Evolutionary conservation across 257 asterid species (phyloP).

Genomic region (Ilex aquifolium): DNA sequence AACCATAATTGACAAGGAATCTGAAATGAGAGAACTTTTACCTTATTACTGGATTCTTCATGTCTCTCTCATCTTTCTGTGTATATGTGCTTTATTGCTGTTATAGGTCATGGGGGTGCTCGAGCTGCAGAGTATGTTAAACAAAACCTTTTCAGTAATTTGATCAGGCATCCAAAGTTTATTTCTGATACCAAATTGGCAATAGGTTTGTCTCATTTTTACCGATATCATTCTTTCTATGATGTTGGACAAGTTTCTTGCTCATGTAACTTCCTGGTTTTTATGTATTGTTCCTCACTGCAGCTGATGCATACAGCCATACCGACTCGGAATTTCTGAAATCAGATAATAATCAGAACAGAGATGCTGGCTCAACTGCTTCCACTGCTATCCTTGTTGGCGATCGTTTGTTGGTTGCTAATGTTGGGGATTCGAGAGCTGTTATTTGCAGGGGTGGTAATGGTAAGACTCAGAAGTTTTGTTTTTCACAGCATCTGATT

Average conservation of each 20-base stretch:
- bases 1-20: no score
- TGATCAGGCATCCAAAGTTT: constrained; percentile 84
- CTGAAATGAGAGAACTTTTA: no score
- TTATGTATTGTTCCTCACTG: constrained; percentile 14
- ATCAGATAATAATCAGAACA: constrained; percentile 74
- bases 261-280: not conserved
- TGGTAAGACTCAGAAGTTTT: constrained; percentile 41
- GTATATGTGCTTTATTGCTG: constrained; percentile 1
- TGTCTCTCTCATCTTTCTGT: not conserved
- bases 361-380: constrained; percentile 99
- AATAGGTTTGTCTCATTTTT: constrained; percentile 43
- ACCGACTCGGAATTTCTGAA: constrained; percentile 94
- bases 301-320: constrained; percentile 90
- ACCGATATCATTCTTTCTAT: not conserved
- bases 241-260: not conserved
- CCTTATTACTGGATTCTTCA: not conserved
- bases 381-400: constrained; percentile 98
- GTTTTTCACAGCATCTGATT: not conserved
- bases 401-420: constrained; percentile 81
- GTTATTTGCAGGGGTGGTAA: constrained; percentile 84
- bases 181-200: constrained; percentile 95
- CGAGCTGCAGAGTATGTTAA: constrained; percentile 98
- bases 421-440: constrained; percentile 94
- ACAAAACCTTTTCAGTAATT: constrained; percentile 85
- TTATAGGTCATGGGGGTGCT: constrained; percentile 96